Evolutionary conservation across 2,329 filamentous ascomycete genomes (phyloP), one percentile per base, ranked within the genome.

Genomic region (Onygena corvina): DNA sequence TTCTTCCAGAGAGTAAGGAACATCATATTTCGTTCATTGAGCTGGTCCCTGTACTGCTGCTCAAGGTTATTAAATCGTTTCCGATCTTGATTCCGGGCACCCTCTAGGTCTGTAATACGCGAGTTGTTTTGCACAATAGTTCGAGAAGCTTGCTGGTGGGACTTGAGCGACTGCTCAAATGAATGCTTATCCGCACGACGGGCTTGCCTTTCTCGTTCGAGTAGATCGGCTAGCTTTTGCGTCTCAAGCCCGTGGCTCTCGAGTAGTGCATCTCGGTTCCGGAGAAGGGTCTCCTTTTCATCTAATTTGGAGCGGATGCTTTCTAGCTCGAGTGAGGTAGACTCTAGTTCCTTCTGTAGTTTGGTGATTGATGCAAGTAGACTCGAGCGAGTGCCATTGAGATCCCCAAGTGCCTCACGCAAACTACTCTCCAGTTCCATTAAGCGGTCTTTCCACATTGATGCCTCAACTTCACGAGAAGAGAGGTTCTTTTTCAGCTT

Each of bases 201-300:
- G 18, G 79, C 79, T 56, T 86, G 78, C 11, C 88, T 81, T 67
- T 98, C 92, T 59, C 93, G 93, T 46, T 96, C 90, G 11, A 96
- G 80, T 48, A 94, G 75, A 56, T 96, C 90, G 1, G 81, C 81
- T 8, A 96, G 72, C 59, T 88, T 88, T 52, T 86, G 80, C 48
- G 81, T 84, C 64, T 98, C 92, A 18, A 96, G 76, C 2, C 83
- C 86, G 60, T 92, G 86, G 21, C 82, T 86, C 66, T 98, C 92
- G 7, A 98, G 78, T 3, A 96, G 75, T 2, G 81, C 76, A 62
- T 96, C 92, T 11, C 90, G 86, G 64, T 90, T 86, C 60, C 89
- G 87, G 60, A 98, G 82, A 57, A 94, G 76, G 48, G 84, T 81
- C 54, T 96, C 89, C 65, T 93, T 95, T 63, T 96, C 89, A n/a